Percentiles rank a stretch among this genome's conserved stretches.
Evolutionary conservation across 2,329 filamentous ascomycete genomes (phyloP).

Genomic region (Sordariomycetes sp.): DNA sequence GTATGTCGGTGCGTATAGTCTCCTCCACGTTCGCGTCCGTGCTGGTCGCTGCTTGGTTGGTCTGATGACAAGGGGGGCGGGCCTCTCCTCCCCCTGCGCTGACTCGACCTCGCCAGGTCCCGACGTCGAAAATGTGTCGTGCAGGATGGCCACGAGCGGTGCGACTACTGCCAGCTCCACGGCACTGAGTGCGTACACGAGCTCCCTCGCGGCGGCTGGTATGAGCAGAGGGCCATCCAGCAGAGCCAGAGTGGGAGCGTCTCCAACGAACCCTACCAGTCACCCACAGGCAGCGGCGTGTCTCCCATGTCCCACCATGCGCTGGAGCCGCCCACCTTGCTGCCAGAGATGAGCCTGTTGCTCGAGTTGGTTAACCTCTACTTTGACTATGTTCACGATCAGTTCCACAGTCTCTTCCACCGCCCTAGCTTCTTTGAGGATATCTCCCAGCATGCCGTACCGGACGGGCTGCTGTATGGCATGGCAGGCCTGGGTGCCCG

Average conservation of each 20-base stretch:
- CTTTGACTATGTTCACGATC: constrained; percentile 22
- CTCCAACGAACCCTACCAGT: not conserved
- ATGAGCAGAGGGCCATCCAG: constrained; percentile 2
- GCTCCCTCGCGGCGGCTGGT: constrained; percentile 3
- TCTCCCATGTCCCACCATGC: not conserved
- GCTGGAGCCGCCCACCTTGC: not conserved
- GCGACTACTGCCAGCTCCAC: constrained; percentile 2
- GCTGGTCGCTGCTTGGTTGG: not conserved
- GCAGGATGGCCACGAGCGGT: constrained; percentile 1
- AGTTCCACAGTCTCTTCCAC: constrained; percentile 24
- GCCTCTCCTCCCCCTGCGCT: not conserved
- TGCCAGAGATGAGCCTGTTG: constrained; percentile 9
- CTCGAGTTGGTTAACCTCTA: constrained; percentile 20
- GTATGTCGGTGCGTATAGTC: constrained; percentile 3
- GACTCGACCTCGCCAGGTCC: not conserved
- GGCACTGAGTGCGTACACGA: constrained; percentile 2
- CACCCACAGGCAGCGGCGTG: not conserved
- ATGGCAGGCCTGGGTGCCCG: constrained; percentile 15
- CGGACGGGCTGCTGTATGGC: constrained; percentile 12
- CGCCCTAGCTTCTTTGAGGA: constrained; percentile 15
- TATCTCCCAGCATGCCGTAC: constrained; percentile 11
- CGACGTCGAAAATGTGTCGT: constrained; percentile 2
- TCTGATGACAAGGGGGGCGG: not conserved
- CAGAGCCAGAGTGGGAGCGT: too few relatives aligned
- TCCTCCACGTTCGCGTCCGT: too few relatives aligned